These are phyloP conservation scores for Linum lewisii DNA, from an alignment of 345 rosid genomes.

Conservation along the genomic window DNA sequence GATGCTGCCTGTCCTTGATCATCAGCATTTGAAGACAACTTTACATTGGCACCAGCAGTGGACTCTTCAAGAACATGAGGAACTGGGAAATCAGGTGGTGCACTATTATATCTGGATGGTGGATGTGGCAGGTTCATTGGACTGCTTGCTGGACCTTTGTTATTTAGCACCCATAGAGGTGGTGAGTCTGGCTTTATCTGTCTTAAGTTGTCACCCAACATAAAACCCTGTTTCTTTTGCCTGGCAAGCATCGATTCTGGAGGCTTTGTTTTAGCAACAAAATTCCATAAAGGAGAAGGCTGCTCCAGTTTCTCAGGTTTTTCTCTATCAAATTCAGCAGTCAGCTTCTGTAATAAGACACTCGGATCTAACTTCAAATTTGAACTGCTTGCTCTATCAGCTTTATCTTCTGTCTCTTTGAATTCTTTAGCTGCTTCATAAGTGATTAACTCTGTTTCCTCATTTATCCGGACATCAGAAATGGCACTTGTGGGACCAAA, in stretches of 20 bases:
- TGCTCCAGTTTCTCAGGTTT: constrained; percentile 43
- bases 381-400: constrained; percentile 26
- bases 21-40: constrained; percentile 23
- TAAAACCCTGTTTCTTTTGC: constrained; percentile 61
- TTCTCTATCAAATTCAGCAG: constrained; percentile 28
- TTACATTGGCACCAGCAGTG: constrained; percentile 21
- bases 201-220: constrained; percentile 41
- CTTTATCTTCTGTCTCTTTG: constrained; percentile 35
- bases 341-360: constrained; percentile 21
- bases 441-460: constrained; percentile 28
- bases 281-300: constrained; percentile 42
- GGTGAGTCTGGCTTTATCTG: constrained; percentile 63
- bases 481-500: constrained; percentile 19
- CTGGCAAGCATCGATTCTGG: constrained; percentile 39
- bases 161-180: constrained; percentile 81
- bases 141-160: constrained; percentile 66
- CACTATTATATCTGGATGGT: constrained; percentile 68
- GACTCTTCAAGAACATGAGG: constrained; percentile 45
- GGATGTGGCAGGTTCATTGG: constrained; percentile 80
- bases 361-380: constrained; percentile 33
- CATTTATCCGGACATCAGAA: constrained; percentile 25
- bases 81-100: constrained; percentile 57
- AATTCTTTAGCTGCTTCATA: constrained; percentile 29
- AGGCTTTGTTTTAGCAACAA: constrained; percentile 31
- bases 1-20: constrained; percentile 14